phyloP scores from a whole-genome alignment of 2,329 filamentous ascomycete species.

The Beauveria bassiana region DNA sequence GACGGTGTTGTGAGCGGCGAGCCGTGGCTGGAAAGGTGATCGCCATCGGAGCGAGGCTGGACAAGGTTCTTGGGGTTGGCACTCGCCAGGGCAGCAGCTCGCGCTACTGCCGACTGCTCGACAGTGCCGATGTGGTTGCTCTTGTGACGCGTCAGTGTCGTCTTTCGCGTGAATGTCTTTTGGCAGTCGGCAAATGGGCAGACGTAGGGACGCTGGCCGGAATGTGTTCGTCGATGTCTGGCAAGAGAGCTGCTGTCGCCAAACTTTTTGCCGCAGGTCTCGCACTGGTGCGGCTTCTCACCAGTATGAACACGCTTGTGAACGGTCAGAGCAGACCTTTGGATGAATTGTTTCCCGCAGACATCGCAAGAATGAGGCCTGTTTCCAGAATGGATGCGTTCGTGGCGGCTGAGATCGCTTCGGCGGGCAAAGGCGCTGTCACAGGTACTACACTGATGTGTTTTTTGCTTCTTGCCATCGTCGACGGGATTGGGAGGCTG shows the following conservation, averaged over 20 bases:
- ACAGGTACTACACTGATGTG: slow-evolving; percentile 85
- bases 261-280: slow-evolving; percentile 83
- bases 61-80: slow-evolving; percentile 31
- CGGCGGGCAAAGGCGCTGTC: slow-evolving; percentile 85
- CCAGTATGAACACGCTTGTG: slow-evolving; percentile 94
- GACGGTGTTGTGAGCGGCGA: slow-evolving; percentile 77
- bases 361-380: slow-evolving; percentile 90
- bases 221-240: slow-evolving; percentile 88
- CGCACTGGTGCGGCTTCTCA: slow-evolving; percentile 97
- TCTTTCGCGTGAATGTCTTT: slow-evolving; percentile 95
- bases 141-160: slow-evolving; percentile 89
- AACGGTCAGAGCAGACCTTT: slow-evolving; percentile 89
- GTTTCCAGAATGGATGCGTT: slow-evolving; percentile 89
- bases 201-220: slow-evolving; percentile 92
- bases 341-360: slow-evolving; percentile 95
- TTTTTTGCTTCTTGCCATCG: slow-evolving; percentile 42
- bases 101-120: slow-evolving; percentile 84
- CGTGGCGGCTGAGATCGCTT: slow-evolving; percentile 90
- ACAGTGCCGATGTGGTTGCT: slow-evolving; percentile 94
- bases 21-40: slow-evolving; percentile 61
- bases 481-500: slow-evolving; percentile 19
- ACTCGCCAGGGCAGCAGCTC: slow-evolving; percentile 68
- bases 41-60: slow-evolving; percentile 59
- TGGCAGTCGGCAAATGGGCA: slow-evolving; percentile 96
- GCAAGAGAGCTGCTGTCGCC: slow-evolving; percentile 94